Base-by-base conservation (phyloP, 1,139 yeast genomes). In the Hanseniaspora gamundiae region DNA sequence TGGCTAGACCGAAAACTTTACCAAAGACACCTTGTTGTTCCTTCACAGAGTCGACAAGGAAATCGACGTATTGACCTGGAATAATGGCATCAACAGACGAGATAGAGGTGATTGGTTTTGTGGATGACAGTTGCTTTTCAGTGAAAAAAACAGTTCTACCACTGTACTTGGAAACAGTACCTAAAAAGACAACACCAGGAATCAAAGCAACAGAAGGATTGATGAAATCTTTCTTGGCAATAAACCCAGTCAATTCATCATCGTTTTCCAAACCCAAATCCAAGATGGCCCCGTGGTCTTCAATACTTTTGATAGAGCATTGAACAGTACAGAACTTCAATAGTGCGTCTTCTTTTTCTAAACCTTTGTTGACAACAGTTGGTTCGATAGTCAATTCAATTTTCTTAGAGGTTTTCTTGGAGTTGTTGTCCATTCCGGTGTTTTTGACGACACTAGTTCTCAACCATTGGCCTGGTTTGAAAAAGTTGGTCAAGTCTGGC, bases 221-320 rank as follows among this genome's bases (percentile, higher is more conserved):
- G 35, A 60, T 57, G 35, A 70, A 61, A 49, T 80, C 88, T 54
- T 80, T 81, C 54, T 77, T 78, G 2, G 94, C 74, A 47, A 91
- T 69, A 62, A 91, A 91, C 1, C 94, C 97, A 19, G 76, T 64
- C 14, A 72, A 48, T 13, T 20, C 39, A 14, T 17, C 16, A 14
- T 24, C 29, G 9, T 63, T 67, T 13, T 68, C 63, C 44, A 70
- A 65, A 21, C 96, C 96, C 26, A 83, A 62, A 53, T 80, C 82
- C 43, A 88, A 65, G 47, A 85, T 75, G 14, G 79, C 72, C 63
- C 98, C 98, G 58, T 85, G 95, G 57, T 91, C 98, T 69, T 91
- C 97, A 21, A 85, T 65, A 43, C 94, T 81, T 47, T 70, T 71
- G 16, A 91, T 78, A 2, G 86, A 70, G 26, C 80, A 87, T 64